phyloP scores from a whole-genome alignment of 805 yeast genomes.

The Torulaspora franciscae region DNA sequence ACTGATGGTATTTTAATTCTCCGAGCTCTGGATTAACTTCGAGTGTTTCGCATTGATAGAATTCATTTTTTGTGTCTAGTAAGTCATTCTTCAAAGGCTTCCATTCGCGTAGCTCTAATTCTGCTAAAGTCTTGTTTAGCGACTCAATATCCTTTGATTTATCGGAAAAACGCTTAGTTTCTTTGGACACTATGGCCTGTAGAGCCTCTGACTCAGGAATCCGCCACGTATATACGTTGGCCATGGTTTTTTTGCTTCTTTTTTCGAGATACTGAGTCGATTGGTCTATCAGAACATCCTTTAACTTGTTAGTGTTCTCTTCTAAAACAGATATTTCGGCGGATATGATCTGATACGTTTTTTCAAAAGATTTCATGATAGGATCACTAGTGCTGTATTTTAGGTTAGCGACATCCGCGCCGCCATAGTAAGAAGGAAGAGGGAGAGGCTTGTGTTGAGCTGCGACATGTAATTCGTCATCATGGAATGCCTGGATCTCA shows the following conservation, averaged over 20 bases:
- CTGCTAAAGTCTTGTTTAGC: slow-evolving; percentile 6
- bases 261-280: slow-evolving; percentile 18
- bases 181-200: slow-evolving; percentile 8
- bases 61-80: slow-evolving; percentile 6
- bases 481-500: slow-evolving; percentile 30
- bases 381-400: slow-evolving; percentile 15
- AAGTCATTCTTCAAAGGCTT: slow-evolving; percentile 1
- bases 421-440: slow-evolving; percentile 18
- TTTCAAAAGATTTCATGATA: slow-evolving; percentile 24
- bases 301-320: slow-evolving; percentile 31
- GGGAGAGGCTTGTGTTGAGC: slow-evolving; percentile 17
- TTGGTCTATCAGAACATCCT: slow-evolving; percentile 35
- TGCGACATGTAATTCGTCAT: slow-evolving; percentile 35
- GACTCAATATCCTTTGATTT: not conserved
- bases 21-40: slow-evolving; percentile 8
- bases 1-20: slow-evolving; percentile 25
- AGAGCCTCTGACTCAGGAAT: slow-evolving; percentile 29
- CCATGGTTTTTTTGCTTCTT: slow-evolving; percentile 30
- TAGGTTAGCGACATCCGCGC: slow-evolving; percentile 18
- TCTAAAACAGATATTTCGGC: slow-evolving; percentile 35
- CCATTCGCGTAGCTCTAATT: not conserved
- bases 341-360: slow-evolving; percentile 25
- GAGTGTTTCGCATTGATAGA: slow-evolving; percentile 12
- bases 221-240: slow-evolving; percentile 38
- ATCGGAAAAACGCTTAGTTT: not conserved